phyloP scores from a whole-genome alignment of 2,329 filamentous ascomycete species.

The Tolypocladium inflatum region DNA sequence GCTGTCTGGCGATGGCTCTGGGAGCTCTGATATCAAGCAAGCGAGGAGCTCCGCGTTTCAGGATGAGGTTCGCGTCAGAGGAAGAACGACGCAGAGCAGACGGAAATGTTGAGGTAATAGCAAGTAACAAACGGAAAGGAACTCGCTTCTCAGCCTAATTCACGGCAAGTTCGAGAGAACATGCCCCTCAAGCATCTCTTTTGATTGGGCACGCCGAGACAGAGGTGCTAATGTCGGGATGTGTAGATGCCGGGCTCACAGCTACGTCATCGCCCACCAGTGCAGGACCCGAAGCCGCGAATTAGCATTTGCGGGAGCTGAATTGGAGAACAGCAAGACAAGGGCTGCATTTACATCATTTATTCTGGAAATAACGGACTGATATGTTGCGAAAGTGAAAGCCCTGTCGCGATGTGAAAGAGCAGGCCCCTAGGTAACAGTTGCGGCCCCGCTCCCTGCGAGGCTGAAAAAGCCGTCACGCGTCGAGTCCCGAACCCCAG shows the following conservation, averaged over 20 bases:
- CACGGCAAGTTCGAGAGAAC: not conserved
- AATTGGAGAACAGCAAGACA: constrained; percentile 52
- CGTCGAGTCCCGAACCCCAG: not conserved
- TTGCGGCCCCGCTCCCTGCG: not conserved
- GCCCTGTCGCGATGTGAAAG: not conserved
- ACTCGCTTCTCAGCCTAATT: not conserved
- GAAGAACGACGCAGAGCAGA: not conserved
- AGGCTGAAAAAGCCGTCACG: not conserved
- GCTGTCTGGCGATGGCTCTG: not conserved
- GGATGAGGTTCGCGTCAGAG: not conserved
- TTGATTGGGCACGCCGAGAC: not conserved
- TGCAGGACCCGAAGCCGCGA: constrained; percentile 45
- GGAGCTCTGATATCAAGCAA: not conserved
- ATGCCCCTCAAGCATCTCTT: not conserved
- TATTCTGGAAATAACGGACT: not conserved
- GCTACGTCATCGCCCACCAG: constrained; percentile 61
- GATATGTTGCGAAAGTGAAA: not conserved
- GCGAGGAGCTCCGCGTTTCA: not conserved
- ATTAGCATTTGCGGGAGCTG: constrained; percentile 61
- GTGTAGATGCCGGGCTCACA: constrained; percentile 56
- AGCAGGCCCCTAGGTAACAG: not conserved
- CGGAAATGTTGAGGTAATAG: not conserved
- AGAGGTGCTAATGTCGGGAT: not conserved
- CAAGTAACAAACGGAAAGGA: not conserved
- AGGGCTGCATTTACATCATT: not conserved